phyloP scores from a whole-genome alignment of 2,329 filamentous ascomycete species.

The Allantophomopsis cytisporea region DNA sequence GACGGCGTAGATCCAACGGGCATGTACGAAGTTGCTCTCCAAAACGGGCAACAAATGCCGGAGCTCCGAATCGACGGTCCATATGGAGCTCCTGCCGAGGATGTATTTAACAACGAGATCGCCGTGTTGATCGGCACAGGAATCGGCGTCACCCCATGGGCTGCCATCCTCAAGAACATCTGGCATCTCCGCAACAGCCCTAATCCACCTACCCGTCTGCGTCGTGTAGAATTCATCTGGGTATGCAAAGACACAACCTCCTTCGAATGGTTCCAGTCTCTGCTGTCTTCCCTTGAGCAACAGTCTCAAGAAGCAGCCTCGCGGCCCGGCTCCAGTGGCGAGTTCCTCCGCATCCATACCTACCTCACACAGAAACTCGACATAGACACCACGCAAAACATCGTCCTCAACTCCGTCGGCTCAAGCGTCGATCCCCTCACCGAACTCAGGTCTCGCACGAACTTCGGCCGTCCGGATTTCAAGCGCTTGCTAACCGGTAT shows the following conservation, averaged over 20 bases:
- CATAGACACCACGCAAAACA: conserved; percentile 86
- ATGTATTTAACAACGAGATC: conserved; percentile 90
- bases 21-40: conserved; percentile 94
- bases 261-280: conserved; percentile 97
- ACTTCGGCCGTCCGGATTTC: conserved; percentile 93
- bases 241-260: conserved; percentile 90
- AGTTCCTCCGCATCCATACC: conserved; percentile 96
- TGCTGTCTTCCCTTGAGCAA: conserved; percentile 78
- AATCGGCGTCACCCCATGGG: conserved; percentile 82
- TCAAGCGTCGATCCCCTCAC: conserved; percentile 81
- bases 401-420: conserved; percentile 90
- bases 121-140: conserved; percentile 76
- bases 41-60: conserved; percentile 90
- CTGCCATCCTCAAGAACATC: conserved; percentile 87
- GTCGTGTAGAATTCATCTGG: conserved; percentile 98
- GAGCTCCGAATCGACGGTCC: conserved; percentile 82
- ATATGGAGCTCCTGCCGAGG: conserved; percentile 92
- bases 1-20: conserved; percentile 83
- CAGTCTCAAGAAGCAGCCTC: conserved; percentile 63
- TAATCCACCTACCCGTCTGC: conserved; percentile 77
- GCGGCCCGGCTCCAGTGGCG: conserved; percentile 53
- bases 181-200: conserved; percentile 89
- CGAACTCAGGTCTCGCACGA: conserved; percentile 77
- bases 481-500: conserved; percentile 65
- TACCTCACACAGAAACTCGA: conserved; percentile 93